Conservation (phyloP, 352 stramenopile genomes). For the Elongisporangium prolatum region DNA sequence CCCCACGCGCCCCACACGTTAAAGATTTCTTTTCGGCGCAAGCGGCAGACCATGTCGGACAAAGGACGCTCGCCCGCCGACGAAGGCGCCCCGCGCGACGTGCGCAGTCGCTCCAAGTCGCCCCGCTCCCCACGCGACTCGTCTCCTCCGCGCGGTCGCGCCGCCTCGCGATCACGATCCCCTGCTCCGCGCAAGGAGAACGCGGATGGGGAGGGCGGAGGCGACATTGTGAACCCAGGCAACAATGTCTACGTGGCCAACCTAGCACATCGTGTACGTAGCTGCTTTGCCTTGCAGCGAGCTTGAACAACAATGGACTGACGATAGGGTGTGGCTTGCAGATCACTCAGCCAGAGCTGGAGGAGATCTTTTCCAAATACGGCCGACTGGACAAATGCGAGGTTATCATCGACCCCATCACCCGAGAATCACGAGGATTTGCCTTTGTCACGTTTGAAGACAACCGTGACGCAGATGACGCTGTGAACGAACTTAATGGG, state of each 20-base stretch:
- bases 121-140: conserved; percentile 5
- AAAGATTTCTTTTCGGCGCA: conserved; percentile 5
- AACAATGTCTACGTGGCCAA: conserved; percentile 85
- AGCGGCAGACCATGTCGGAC: conserved; percentile 25
- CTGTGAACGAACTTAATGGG: conserved; percentile 78
- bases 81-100: conserved; percentile 6
- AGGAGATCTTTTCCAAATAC: conserved; percentile 74
- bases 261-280: conserved; percentile 42
- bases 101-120: conserved; percentile 18
- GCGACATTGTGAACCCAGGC: conserved; percentile 41
- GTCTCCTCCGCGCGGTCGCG: conserved; percentile 5
- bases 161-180: conserved; percentile 39
- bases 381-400: conserved; percentile 71
- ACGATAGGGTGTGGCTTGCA: conserved; percentile 4
- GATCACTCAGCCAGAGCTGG: conserved; percentile 45
- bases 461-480: conserved; percentile 66
- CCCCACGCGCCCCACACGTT: conserved; percentile 4
- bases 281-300: not conserved
- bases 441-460: conserved; percentile 80
- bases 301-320: not conserved
- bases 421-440: conserved; percentile 69
- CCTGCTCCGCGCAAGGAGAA: conserved; percentile 17
- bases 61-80: conserved; percentile 18
- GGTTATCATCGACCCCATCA: conserved; percentile 77
- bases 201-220: conserved; percentile 7